phyloP scores from a whole-genome alignment of 2,329 filamentous ascomycete genomes.

The Verticillium albo-atrum region DNA sequence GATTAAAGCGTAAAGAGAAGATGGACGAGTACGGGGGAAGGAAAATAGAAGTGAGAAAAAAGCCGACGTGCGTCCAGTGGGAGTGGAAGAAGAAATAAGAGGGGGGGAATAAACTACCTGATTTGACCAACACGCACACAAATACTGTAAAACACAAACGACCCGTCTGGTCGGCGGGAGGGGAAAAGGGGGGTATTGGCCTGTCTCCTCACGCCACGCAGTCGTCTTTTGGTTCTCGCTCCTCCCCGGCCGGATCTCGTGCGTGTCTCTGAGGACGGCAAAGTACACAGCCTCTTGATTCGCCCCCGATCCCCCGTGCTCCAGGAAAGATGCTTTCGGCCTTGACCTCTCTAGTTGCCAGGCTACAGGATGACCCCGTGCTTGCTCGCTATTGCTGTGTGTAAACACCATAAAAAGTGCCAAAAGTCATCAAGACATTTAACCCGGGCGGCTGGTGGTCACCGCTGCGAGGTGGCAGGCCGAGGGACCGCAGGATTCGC shows the following conservation, averaged over 20 bases:
- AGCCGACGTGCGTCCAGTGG: neutral
- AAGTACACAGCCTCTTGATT: neutral
- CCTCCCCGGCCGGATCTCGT: neutral
- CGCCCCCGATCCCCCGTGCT: neutral
- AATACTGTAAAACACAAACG: neutral
- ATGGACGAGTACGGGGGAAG: constrained; percentile 9
- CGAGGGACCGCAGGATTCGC: neutral
- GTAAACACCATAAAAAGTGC: neutral
- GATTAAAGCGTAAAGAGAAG: constrained; percentile 34
- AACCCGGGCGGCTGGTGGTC: neutral
- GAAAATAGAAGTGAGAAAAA: neutral
- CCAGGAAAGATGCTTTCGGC: neutral
- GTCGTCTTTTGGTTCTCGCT: neutral
- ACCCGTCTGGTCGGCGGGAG: neutral
- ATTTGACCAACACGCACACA: neutral
- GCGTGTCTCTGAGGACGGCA: neutral
- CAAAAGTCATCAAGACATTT: neutral
- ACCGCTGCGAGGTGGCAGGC: neutral
- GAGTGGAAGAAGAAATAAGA: neutral
- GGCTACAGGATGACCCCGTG: neutral
- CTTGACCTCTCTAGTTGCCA: neutral
- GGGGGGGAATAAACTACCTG: neutral
- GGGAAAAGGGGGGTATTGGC: constrained; percentile 1
- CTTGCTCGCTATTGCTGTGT: neutral
- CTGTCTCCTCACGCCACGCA: constrained; percentile 1